A percentile compares a stretch with the other conserved stretches of the same genome.
Conservation (phyloP, 768 basidiomycete genomes). For the Flagelloscypha sp. region DNA sequence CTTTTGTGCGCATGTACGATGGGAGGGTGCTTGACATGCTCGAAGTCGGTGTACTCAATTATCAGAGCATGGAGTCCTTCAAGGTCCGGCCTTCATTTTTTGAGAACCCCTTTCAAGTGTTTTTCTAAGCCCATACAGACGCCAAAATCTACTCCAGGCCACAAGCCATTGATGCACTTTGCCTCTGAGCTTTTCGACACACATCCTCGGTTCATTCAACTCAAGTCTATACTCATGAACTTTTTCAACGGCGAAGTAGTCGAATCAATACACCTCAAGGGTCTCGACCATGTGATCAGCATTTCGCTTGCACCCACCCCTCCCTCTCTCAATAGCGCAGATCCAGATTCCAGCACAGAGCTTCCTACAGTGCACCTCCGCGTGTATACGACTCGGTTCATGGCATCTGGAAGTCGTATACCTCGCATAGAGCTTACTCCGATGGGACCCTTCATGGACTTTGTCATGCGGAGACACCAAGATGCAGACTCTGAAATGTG, state of each 20-base stretch:
- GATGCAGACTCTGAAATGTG: constrained; percentile 70
- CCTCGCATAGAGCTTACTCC: constrained; percentile 77
- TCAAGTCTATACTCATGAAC: constrained; percentile 86
- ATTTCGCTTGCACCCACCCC: constrained; percentile 66
- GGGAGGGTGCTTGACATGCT: constrained; percentile 87
- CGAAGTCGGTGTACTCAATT: constrained; percentile 83
- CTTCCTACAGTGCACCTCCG: constrained; percentile 87
- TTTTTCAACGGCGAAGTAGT: constrained; percentile 87
- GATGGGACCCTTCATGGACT: constrained; percentile 89
- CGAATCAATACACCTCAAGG: constrained; percentile 74
- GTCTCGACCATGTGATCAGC: constrained; percentile 83
- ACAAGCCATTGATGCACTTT: constrained; percentile 92
- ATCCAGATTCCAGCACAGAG: constrained; percentile 19
- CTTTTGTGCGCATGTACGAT: constrained; percentile 83
- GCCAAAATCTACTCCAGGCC: constrained; percentile 80
- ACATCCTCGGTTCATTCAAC: constrained; percentile 83
- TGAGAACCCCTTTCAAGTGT: not conserved
- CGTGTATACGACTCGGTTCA: constrained; percentile 68
- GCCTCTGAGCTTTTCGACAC: constrained; percentile 92
- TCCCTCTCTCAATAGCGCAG: constrained; percentile 39
- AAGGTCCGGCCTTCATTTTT: constrained; percentile 48
- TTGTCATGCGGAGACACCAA: constrained; percentile 67
- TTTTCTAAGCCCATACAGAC: constrained; percentile 41
- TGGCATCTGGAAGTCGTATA: constrained; percentile 68
- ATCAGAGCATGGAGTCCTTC: constrained; percentile 71